Conservation (phyloP, 352 stramenopile species). For the Pythium vanterpoolii region DNA sequence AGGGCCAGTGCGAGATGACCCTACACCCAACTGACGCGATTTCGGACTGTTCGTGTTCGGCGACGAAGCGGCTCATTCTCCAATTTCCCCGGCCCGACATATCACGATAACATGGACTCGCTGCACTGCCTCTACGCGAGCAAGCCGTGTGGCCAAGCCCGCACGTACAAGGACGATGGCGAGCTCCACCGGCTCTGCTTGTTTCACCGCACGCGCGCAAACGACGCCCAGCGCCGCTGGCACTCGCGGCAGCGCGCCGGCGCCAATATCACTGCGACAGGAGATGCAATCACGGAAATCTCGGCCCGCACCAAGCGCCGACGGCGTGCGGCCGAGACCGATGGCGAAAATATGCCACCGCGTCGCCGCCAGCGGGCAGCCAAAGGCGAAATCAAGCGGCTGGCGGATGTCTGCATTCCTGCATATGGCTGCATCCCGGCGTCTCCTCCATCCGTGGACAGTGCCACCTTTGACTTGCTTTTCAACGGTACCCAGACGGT, state of each 20-base stretch:
- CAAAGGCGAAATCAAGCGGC: not conserved
- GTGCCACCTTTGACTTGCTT: not conserved
- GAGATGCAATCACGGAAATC: not conserved
- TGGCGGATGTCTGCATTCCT: not conserved
- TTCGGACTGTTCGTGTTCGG: too few species aligned
- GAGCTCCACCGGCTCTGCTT: conserved; percentile 18
- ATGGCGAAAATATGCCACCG: not conserved
- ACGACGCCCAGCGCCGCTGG: conserved; percentile 1
- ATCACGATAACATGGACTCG: not conserved
- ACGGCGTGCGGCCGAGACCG: not conserved
- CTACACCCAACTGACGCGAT: too few species aligned
- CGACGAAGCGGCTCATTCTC: not conserved
- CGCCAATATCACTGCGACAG: not conserved
- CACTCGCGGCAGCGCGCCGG: not conserved
- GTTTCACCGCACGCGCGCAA: conserved; percentile 9
- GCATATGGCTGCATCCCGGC: not conserved
- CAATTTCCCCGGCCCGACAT: not conserved
- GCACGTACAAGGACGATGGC: conserved; percentile 19
- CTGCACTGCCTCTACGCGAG: conserved; percentile 4
- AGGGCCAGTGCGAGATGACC: too few species aligned
- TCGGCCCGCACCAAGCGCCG: not conserved
- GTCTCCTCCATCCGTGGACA: not conserved
- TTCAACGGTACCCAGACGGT: not conserved
- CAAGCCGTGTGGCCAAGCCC: conserved; percentile 9
- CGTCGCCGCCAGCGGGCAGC: not conserved